Evolutionary conservation across 805 yeast species (phyloP), one percentile per base, ranked within the genome.

Genomic region (Myxozyma geophila): DNA sequence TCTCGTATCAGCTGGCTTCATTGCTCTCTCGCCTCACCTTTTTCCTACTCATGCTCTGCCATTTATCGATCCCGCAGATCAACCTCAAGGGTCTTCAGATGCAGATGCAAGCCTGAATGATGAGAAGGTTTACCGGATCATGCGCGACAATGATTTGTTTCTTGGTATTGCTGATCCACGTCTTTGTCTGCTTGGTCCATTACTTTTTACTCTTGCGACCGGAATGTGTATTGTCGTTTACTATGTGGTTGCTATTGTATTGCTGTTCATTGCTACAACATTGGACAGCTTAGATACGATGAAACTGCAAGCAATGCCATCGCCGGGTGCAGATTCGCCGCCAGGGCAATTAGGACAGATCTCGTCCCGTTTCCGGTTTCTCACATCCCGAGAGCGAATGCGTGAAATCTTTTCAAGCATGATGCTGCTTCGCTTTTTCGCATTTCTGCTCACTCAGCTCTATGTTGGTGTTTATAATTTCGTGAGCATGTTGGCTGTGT

Each of bases 161-260:
- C 74, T 90, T 54, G 96, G 96, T 0, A 73, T 88, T 4, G 83
- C 86, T 63, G 91, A 87, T 63, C 71, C 74, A 12, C 78, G 79
- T 10, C 19, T 85, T 43, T 83, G 85, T 78, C 79, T 84, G 62
- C 74, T 88, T 40, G 92, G 90, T 0, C 82, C 89, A 0, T 37
- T 87, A 1, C 82, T 87, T 64, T 71, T 82, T 3, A 82, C 81
- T n/a, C 79, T 81, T 54, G 78, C 82, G 2, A 75, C 77, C 53
- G 80, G 82, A 41, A 74, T 82, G 62, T 77, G 78, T 51, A 74
- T 80, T 54, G 66, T 75, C 35, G 58, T 64, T 21, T 48, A 60
- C 46, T 63, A 64, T 28, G 36, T 46, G 8, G 47, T 44, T 12
- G 40, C 50, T 12, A 19, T 52, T 17, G 19, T 58, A 2, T 41